Conservation (phyloP, 1,284 basidiomycete species). For the Ustilago curta region DNA sequence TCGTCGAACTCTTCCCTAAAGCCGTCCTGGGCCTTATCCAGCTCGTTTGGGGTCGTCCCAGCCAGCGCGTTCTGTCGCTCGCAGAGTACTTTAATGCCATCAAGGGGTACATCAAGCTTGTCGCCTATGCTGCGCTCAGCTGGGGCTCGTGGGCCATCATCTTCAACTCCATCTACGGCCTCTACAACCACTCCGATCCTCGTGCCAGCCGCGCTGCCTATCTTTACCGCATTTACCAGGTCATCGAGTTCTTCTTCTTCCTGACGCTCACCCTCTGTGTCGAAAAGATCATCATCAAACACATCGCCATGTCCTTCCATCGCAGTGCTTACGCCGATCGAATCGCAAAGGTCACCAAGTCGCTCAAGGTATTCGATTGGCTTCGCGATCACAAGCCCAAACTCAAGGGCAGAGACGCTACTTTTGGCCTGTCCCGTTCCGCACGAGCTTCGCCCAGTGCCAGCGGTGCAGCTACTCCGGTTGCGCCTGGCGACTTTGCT, state of each 20-base stretch:
- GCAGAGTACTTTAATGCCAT: conserved; percentile 64
- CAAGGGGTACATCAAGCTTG: conserved; percentile 62
- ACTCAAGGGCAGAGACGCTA: conserved; percentile 66
- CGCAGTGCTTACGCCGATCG: conserved; percentile 81
- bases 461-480: conserved; percentile 38
- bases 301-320: conserved; percentile 74
- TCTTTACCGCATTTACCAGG: conserved; percentile 65
- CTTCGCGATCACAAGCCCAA: conserved; percentile 80
- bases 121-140: conserved; percentile 61
- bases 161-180: conserved; percentile 60
- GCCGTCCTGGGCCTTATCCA: conserved; percentile 51
- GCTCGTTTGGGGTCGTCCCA: conserved; percentile 59
- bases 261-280: conserved; percentile 61
- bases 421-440: conserved; percentile 71
- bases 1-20: conserved; percentile 63
- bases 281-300: conserved; percentile 65
- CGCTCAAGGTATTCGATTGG: conserved; percentile 77
- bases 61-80: conserved; percentile 49
- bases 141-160: conserved; percentile 68
- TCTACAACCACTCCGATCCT: conserved; percentile 54
- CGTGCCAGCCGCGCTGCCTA: conserved; percentile 53
- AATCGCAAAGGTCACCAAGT: conserved; percentile 74
- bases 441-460: conserved; percentile 36
- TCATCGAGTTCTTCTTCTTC: conserved; percentile 67
- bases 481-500: conserved; percentile 33